phyloP scores from a whole-genome alignment of 1,139 yeast genomes.

The Sugiyamaella xylanicola region DNA sequence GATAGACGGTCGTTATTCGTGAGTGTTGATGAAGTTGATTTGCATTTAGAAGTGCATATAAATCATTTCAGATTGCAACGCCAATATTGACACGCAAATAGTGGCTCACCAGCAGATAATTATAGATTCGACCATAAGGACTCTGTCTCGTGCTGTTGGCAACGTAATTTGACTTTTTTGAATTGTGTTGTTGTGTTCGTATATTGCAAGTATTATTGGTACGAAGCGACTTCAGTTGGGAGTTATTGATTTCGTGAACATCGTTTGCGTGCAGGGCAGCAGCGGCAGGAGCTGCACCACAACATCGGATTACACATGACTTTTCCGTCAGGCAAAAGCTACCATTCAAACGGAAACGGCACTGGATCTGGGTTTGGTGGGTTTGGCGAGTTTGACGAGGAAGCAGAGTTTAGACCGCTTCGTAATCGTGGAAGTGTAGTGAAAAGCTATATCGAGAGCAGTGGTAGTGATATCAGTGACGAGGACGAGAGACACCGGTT shows the following conservation, averaged over 20 bases:
- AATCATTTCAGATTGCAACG: not conserved
- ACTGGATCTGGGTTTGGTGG: not conserved
- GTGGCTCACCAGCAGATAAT: too few species aligned
- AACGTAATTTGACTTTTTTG: not conserved
- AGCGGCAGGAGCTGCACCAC: too few species aligned
- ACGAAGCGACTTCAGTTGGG: too few species aligned
- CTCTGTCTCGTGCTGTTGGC: too few species aligned
- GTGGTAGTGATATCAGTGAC: conserved; percentile 16
- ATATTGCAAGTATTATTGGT: too few species aligned
- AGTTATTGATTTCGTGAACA: not conserved
- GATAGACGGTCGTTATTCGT: too few species aligned
- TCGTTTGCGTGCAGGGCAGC: not conserved
- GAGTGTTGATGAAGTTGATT: not conserved
- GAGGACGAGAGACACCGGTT: too few species aligned
- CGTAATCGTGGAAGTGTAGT: conserved; percentile 20
- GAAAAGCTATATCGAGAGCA: conserved; percentile 17
- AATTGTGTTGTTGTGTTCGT: not conserved
- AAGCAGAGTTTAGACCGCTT: conserved; percentile 1
- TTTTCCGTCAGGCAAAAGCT: not conserved
- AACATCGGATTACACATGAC: not conserved
- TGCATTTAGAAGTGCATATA: not conserved
- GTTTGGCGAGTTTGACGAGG: conserved; percentile 1
- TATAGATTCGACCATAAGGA: too few species aligned
- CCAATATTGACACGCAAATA: not conserved
- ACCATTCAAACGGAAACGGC: conserved; percentile 4